Conservation (phyloP, 176 grass and related monocot species). For the Avena eriantha region DNA sequence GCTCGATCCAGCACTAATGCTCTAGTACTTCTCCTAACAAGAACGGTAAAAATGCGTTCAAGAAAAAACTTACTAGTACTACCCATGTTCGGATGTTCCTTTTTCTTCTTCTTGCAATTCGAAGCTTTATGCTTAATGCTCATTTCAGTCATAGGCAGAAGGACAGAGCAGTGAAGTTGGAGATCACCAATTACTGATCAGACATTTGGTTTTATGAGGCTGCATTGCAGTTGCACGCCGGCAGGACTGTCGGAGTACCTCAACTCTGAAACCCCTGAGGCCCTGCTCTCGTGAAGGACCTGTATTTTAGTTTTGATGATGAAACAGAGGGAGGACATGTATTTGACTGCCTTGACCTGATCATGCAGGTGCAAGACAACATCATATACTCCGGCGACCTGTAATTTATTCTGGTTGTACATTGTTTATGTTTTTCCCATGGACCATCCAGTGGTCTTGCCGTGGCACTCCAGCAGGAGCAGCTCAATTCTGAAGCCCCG, state of each 20-base stretch:
- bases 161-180: not conserved
- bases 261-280: not conserved
- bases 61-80: no score
- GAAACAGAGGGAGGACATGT: not conserved
- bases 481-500: no score
- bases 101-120: no score
- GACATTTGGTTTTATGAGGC: not conserved
- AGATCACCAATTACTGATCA: not conserved
- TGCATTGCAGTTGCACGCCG: no score
- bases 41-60: no score
- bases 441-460: not conserved
- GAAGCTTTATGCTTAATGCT: not conserved
- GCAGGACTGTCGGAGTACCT: no score
- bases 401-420: not conserved
- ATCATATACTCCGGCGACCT: not conserved
- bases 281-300: no score
- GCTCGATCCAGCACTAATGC: not conserved
- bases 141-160: not conserved
- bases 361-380: slow-evolving; percentile 17
- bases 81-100: no score
- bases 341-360: slow-evolving; percentile 41
- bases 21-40: no score
- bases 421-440: not conserved
- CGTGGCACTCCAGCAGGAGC: no score
- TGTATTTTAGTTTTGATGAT: no score